Evolutionary conservation across 176 grass and related monocot genomes (phyloP), one percentile per base, ranked within the genome.

Genomic region (Avena eriantha): DNA sequence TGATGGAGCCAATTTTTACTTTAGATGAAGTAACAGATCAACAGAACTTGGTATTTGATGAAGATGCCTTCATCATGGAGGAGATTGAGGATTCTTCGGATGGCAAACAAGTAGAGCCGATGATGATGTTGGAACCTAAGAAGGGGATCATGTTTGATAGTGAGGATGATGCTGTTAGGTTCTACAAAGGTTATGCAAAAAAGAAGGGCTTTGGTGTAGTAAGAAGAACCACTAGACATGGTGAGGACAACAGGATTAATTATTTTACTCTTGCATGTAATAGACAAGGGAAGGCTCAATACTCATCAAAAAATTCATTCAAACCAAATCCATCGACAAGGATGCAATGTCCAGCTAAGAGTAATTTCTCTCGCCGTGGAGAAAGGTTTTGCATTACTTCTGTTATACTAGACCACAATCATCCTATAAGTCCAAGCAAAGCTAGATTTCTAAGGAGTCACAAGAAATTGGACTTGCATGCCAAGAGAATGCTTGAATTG

Each of bases 221-320:
- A 22, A 60, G 10, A 79, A 60, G 55, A 13, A 22, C 53, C 19
- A 59, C 33, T n/a, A 39, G 33, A 39, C n/a, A 8, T 5, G 21
- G 5, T 39, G 34, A 79, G 4, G 76, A 79, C n/a, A 19, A 7
- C 9, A 23, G 15, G 54, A 18, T 79, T 19, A 14, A 23, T 12
- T 79, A 79, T 61, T 43, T 51, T 15, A 51, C 49, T 15, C 13
- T 51, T 51, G 49, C 49, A 15, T 51, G 49, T 16, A 51, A 21
- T 0, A 79, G 77, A 41, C 77, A 63, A 61, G 77, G 77, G 4
- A 79, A 79, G 35, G 5, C 77, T 63, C 56, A 80, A 7, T 80
- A 26, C 22, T 24, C 77, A 45, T 45, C 77, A 16, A 59, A 79
- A 5, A 34, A 63, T 7, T 29, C 21, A 29, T 80, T 80, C 12